Base-by-base conservation (phyloP, 768 basidiomycete genomes). In the Pleurotus ostreatus region DNA sequence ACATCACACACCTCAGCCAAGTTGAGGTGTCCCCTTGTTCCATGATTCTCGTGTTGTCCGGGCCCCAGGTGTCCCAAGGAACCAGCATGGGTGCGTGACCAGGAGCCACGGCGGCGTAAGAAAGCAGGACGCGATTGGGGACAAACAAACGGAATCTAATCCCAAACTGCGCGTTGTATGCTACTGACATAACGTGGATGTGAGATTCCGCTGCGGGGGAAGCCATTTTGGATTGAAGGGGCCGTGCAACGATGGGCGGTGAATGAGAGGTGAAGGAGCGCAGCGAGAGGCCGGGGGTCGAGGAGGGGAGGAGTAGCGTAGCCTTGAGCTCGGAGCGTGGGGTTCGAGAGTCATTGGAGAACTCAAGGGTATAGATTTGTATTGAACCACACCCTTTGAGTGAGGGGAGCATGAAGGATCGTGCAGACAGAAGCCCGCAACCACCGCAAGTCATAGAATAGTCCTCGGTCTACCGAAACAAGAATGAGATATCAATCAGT, bases 381-480 rank as follows among this genome's bases (percentile, higher is more conserved):
- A 84, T 69, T 1, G 71, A 56, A 4, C 82, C 82, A 4, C 46
- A 40, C 4, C 62, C 64, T 4, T 53, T 37, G 4, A 60, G 57
- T 11, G 67, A 66, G 7, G 81, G 78, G 13, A 82, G 54, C 56
- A 78, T 70, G 63, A 73, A 77, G 9, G 78, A 70, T 2, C 75
- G 70, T 11, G 66, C 64, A 3, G 74, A 71, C 43, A 85, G 64
- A 46, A 83, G 78, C 0, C 75, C 70, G 62, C 83, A 80, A 64
- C 81, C 78, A 61, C 66, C 72, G 1, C 30, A 72, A 66, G 0
- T 59, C 60, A 57, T 46, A 0, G 71, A 72, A 12, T 44, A 46
- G n/a, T 44, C 41, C 7, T 16, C 2, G n/a, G n/a, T 9, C n/a
- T 44, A 44, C 4, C 30, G 30, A 2, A 34, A 34, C 30, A 34